These are phyloP conservation scores for Eragrostis nindensis DNA, from an alignment of 176 grass and related monocot genomes.

Conservation along the genomic window DNA sequence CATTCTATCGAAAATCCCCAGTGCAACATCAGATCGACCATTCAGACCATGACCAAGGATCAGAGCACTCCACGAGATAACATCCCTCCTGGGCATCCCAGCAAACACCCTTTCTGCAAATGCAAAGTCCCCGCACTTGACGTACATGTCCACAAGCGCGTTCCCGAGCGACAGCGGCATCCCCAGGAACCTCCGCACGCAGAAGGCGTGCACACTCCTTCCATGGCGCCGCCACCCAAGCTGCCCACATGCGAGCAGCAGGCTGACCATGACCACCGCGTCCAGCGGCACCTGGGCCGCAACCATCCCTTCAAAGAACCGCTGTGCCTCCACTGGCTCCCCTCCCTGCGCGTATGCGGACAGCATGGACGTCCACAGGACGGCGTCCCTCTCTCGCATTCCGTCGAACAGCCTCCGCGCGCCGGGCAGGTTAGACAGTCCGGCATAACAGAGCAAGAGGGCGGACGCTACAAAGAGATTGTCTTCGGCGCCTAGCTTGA, in stretches of 20 bases:
- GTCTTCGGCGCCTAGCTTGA: slow-evolving; percentile 49
- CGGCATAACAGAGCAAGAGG: slow-evolving; percentile 48
- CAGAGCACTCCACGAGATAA: slow-evolving; percentile 82
- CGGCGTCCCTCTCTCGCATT: slow-evolving; percentile 64
- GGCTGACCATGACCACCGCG: slow-evolving; percentile 73
- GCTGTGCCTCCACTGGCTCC: slow-evolving; percentile 44
- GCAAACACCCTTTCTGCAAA: slow-evolving; percentile 57
- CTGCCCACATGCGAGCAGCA: slow-evolving; percentile 63
- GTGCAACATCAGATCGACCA: slow-evolving; percentile 50
- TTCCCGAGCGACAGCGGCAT: slow-evolving; percentile 57
- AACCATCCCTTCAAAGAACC: slow-evolving; percentile 61
- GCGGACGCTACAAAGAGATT: slow-evolving; percentile 67
- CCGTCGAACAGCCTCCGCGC: slow-evolving; percentile 68
- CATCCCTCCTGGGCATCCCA: slow-evolving; percentile 53
- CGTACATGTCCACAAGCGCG: slow-evolving; percentile 73
- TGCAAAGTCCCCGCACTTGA: slow-evolving; percentile 69
- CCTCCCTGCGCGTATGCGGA: slow-evolving; percentile 62
- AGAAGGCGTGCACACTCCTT: slow-evolving; percentile 55
- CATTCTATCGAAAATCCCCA: slow-evolving; percentile 70
- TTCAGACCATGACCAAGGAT: slow-evolving; percentile 80
- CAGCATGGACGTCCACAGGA: slow-evolving; percentile 81
- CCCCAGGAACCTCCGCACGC: slow-evolving; percentile 43
- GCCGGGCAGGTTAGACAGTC: slow-evolving; percentile 38
- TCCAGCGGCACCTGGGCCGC: slow-evolving; percentile 44
- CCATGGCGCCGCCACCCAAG: slow-evolving; percentile 53